Percentiles rank a stretch among this genome's conserved stretches.
Conservation (phyloP, 169 alveolate species). For the Eimeria praecox region DNA sequence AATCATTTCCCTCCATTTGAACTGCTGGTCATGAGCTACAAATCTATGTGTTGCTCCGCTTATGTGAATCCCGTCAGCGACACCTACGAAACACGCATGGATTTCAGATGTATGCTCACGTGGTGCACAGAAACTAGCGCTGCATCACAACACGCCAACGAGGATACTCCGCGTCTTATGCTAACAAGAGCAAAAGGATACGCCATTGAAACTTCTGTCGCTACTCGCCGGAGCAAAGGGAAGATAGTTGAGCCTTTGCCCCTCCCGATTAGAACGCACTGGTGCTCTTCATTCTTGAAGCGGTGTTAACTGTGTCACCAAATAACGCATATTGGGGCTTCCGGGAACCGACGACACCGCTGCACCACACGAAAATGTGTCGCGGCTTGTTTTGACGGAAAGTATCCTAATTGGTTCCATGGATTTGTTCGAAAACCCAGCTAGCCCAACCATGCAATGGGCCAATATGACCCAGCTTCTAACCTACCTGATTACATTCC, state of each 20-base stretch:
- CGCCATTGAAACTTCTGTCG: not conserved
- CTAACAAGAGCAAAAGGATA: not conserved
- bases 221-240: not conserved
- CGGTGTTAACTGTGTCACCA: constrained; percentile 86
- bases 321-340: constrained; percentile 98
- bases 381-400: too few species aligned
- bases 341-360: constrained; percentile 98
- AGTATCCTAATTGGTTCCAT: too few species aligned
- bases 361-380: not conserved
- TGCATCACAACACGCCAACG: not conserved
- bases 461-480: not conserved
- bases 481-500: constrained; percentile 92
- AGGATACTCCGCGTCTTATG: not conserved
- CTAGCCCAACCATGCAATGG: not conserved
- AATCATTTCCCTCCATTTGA: constrained; percentile 87
- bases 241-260: not conserved
- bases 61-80: constrained; percentile 84
- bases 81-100: constrained; percentile 82
- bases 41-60: constrained; percentile 66
- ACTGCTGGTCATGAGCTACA: constrained; percentile 87
- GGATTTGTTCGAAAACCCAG: not conserved
- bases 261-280: not conserved
- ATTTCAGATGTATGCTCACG: not conserved
- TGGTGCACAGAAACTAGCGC: not conserved
- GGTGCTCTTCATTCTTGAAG: constrained; percentile 75